Conservation (phyloP, 768 basidiomycete genomes). For the Neoboletus subvelutipes region DNA sequence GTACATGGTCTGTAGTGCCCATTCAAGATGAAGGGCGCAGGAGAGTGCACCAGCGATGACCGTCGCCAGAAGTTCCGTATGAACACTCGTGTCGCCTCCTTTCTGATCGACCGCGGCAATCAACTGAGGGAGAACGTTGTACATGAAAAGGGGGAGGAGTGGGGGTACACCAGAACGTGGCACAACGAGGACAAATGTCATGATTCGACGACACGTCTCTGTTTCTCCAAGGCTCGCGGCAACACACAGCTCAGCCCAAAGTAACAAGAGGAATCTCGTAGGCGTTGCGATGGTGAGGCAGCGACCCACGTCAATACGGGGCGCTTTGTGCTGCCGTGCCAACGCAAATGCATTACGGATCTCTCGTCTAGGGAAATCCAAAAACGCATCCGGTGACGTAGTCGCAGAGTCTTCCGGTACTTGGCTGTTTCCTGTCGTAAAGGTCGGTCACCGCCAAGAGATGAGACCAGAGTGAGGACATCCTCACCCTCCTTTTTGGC, state of each 20-base stretch:
- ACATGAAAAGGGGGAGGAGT: conserved; percentile 71
- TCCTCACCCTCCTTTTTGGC: conserved; percentile 38
- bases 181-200: conserved; percentile 65
- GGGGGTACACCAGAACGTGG: conserved; percentile 59
- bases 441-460: not conserved
- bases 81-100: conserved; percentile 52
- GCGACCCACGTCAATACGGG: conserved; percentile 62
- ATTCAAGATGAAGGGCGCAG: conserved; percentile 67
- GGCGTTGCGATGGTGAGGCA: conserved; percentile 61
- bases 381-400: conserved; percentile 38
- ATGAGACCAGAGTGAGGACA: not conserved
- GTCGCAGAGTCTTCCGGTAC: conserved; percentile 18
- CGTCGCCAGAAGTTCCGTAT: conserved; percentile 62
- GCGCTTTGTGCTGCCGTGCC: conserved; percentile 61
- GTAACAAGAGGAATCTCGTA: conserved; percentile 56
- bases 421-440: conserved; percentile 17
- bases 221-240: conserved; percentile 57
- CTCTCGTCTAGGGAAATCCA: conserved; percentile 55
- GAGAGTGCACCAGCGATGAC: conserved; percentile 66
- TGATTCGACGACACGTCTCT: conserved; percentile 62
- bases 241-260: conserved; percentile 67
- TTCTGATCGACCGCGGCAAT: conserved; percentile 52
- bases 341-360: conserved; percentile 56
- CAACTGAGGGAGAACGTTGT: conserved; percentile 62
- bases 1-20: conserved; percentile 56